Evolutionary conservation across 176 grass and related monocot genomes (phyloP), one percentile per base, ranked within the genome.

Genomic region (Aegilops speltoides): DNA sequence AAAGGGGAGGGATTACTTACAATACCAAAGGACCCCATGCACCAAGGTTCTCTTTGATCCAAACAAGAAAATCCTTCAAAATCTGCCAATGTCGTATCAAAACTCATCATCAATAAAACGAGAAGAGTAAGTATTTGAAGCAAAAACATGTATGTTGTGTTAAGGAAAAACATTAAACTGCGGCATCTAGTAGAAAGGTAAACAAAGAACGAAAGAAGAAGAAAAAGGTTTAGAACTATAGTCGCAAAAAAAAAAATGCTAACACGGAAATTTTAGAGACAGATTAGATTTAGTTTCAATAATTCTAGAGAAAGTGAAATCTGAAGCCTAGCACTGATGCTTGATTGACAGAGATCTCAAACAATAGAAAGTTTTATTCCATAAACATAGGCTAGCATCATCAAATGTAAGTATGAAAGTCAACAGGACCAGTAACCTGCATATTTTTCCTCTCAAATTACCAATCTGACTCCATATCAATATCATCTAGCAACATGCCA

Each of bases 21-120:
- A 99, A 79, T 57, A 99, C 92, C 81, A 99, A 69, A 94, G 96
- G 96, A 84, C 96, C 96, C 96, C 96, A 99, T 86, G 94, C 90
- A 70, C 97, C 97, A 67, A 99, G 75, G 86, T 90, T 98, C 64
- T 93, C 90, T 92, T 96, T 99, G 83, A 99, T 89, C 97, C 97
- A 99, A 83, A 91, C 69, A 67, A 99, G 79, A 81, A 99, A 99
- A 36, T 94, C 90, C 87, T 96, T 99, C 86, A 99, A 76, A 89
- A 98, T 98, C 96, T 98, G 88, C 73, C 73, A 81, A 80, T 36
- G 46, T 16, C 41, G 50, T 76, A 80, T 10, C 5, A 1, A 20
- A 22, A 79, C 24, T 80, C 25, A 52, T 33, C 41, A 17, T 68
- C 7, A 68, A 56, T 22, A 88, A 79, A 79, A 26, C 48, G 50